phyloP scores from a whole-genome alignment of 2,329 filamentous ascomycete species.

The Beauveria caledonica region DNA sequence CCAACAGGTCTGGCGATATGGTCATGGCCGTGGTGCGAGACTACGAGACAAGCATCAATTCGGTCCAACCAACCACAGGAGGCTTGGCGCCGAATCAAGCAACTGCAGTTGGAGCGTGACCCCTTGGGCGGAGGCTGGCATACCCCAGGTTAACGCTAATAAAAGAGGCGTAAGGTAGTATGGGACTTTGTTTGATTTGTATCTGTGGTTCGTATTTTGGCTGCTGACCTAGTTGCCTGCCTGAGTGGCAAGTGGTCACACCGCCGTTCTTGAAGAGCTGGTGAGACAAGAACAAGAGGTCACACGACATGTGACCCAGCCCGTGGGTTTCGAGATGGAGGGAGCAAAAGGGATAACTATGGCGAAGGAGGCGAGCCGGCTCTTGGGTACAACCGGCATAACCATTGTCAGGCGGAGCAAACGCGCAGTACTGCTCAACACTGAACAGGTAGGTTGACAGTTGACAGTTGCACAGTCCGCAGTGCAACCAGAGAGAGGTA shows the following conservation, averaged over 20 bases:
- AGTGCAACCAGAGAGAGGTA: background rate
- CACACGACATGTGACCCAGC: background rate
- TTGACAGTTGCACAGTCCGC: background rate
- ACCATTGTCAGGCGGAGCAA: too few relatives aligned
- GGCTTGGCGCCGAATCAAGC: slow-evolving; percentile 4
- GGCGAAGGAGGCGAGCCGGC: background rate
- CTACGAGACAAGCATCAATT: background rate
- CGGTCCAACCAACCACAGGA: slow-evolving; percentile 4
- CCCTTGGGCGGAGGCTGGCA: background rate
- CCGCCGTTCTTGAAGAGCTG: background rate
- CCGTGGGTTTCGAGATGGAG: background rate
- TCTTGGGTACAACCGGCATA: too few relatives aligned
- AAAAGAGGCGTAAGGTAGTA: slow-evolving; percentile 9
- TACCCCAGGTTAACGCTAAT: background rate
- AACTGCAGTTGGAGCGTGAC: slow-evolving; percentile 4
- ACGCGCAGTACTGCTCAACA: too few relatives aligned
- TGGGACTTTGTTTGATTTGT: background rate
- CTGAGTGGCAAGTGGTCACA: background rate
- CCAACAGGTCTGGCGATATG: background rate
- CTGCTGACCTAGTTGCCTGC: background rate
- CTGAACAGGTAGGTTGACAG: too few relatives aligned
- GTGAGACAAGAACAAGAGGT: slow-evolving; percentile 1
- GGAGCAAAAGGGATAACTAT: background rate
- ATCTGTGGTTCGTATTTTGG: background rate
- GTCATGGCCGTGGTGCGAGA: background rate